A percentile compares a stretch with the other conserved stretches of the same genome.
phyloP scores from a whole-genome alignment of 2,329 filamentous ascomycete genomes.

The Tolypocladium ovalisporum region DNA sequence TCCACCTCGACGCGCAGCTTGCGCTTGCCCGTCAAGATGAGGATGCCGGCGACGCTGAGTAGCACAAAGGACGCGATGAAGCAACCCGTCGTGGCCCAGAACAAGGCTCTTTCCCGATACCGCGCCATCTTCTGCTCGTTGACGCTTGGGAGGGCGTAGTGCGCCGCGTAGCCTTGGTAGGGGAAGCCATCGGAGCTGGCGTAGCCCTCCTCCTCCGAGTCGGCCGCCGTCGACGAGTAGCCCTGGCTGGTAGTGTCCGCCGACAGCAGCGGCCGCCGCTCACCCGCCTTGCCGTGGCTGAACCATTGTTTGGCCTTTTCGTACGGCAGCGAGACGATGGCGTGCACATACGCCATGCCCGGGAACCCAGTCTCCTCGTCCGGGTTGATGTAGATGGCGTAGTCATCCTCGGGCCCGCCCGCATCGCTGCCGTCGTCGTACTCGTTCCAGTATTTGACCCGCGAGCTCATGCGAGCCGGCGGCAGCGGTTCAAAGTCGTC shows the following conservation, averaged over 20 bases:
- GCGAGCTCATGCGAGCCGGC: conserved; percentile 14
- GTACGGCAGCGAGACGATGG: conserved; percentile 36
- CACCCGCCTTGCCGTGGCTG: conserved; percentile 13
- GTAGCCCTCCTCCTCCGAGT: conserved; percentile 37
- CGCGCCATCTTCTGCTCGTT: conserved; percentile 36
- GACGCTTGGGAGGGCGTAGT: conserved; percentile 43
- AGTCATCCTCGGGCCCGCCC: conserved; percentile 48
- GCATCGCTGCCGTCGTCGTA: conserved; percentile 72
- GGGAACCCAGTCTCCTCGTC: conserved; percentile 50
- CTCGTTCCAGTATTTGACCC: conserved; percentile 67
- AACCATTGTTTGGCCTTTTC: conserved; percentile 43
- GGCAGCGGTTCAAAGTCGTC: conserved; percentile 20
- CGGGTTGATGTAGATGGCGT: conserved; percentile 66
- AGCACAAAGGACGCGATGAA: conserved; percentile 52
- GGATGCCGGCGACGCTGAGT: conserved; percentile 50
- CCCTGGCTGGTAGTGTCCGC: conserved; percentile 11
- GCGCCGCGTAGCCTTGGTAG: conserved; percentile 37
- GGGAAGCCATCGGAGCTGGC: conserved; percentile 42
- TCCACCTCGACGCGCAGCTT: conserved; percentile 63
- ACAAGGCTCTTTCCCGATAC: conserved; percentile 45
- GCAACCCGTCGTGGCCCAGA: conserved; percentile 38
- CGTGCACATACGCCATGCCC: conserved; percentile 49
- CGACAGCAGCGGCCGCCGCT: conserved; percentile 12
- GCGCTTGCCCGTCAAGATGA: conserved; percentile 58
- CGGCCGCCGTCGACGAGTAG: conserved; percentile 19